Evolutionary conservation across 345 rosid species (phyloP), one percentile per base, ranked within the genome.

Genomic region (Eucalyptus curtisii): DNA sequence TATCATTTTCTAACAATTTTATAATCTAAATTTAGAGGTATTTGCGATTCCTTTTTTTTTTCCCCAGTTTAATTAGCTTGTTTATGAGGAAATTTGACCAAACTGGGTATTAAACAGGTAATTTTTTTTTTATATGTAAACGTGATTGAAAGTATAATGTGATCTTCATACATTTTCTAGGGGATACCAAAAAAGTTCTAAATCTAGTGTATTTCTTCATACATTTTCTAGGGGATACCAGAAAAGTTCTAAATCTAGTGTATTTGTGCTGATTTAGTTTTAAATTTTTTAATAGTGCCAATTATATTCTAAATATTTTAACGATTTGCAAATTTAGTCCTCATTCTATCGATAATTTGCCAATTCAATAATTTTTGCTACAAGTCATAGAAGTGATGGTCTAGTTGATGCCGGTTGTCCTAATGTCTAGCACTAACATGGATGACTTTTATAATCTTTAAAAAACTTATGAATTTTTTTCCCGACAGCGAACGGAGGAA

Each of bases 401-500:
- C 61, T 1, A 55, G 1, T 55, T 55, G 61, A 55, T 55, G 3
- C 13, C 1, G 6, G 0, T 55, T 24, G 30, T 55, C 30, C 13
- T 55, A 55, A 24, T 55, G 13, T 55, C 30, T 24, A 55, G 3
- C 30, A 0, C 13, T 4, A 55, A 24, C 30, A 24, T 1, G 30
- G 6, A 2, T 25, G 30, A 55, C 4, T 55, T 55, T 55, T 55
- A 5, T 24, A 55, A 55, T 55, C 30, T 55, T 4, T 24, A 55
- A 24, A 55, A 55, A 55, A 0, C 30, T 55, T 55, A 1, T 0
- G 12, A 55, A 9, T 4, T 55, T 55, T 22, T 55, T 55, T 55
- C 61, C 27, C 13, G 0, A 55, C 0, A 10, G 2, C 37, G 1
- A 10, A 4, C 3, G 0, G 14, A 30, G 10, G 79, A 8, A 68